Conservation (phyloP, 2,329 filamentous ascomycete genomes). For the Microcera coccophila region DNA sequence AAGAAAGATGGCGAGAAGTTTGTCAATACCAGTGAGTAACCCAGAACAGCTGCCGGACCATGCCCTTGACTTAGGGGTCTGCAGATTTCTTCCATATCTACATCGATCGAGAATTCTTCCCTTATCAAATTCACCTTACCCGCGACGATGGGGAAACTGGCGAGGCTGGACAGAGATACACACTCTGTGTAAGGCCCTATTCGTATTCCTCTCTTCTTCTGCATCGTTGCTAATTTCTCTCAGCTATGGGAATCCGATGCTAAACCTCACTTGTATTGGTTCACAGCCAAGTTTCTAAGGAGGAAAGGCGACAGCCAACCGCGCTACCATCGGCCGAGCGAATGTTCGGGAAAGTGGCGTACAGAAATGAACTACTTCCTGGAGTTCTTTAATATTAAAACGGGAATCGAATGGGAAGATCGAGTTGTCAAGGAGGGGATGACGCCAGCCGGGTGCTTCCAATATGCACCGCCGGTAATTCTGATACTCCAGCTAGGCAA, state of each 20-base stretch:
- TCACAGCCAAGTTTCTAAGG: slow-evolving; percentile 50
- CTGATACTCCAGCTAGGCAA: not conserved
- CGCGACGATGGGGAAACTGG: slow-evolving; percentile 44
- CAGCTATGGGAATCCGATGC: slow-evolving; percentile 66
- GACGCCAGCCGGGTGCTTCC: slow-evolving; percentile 34
- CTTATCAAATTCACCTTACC: slow-evolving; percentile 59
- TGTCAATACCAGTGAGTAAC: slow-evolving; percentile 48
- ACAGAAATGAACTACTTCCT: slow-evolving; percentile 50
- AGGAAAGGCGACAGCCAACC: slow-evolving; percentile 36
- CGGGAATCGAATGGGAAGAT: slow-evolving; percentile 57
- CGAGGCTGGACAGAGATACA: slow-evolving; percentile 55
- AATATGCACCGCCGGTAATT: slow-evolving; percentile 47
- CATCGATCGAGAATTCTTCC: slow-evolving; percentile 57
- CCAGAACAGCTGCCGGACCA: not conserved
- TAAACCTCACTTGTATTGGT: slow-evolving; percentile 57
- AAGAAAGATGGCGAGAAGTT: slow-evolving; percentile 39
- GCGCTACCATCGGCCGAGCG: slow-evolving; percentile 37
- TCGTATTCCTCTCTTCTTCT: not conserved
- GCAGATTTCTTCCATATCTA: slow-evolving; percentile 63
- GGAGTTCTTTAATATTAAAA: slow-evolving; percentile 55
- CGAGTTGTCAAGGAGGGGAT: slow-evolving; percentile 38
- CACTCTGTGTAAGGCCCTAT: slow-evolving; percentile 50
- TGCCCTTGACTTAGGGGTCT: not conserved
- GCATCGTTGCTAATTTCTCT: not conserved
- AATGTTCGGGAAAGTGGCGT: slow-evolving; percentile 37